A percentile compares a stretch with the other conserved stretches of the same genome.
phyloP scores from a whole-genome alignment of 257 asterid species.

The Voacanga thouarsii region DNA sequence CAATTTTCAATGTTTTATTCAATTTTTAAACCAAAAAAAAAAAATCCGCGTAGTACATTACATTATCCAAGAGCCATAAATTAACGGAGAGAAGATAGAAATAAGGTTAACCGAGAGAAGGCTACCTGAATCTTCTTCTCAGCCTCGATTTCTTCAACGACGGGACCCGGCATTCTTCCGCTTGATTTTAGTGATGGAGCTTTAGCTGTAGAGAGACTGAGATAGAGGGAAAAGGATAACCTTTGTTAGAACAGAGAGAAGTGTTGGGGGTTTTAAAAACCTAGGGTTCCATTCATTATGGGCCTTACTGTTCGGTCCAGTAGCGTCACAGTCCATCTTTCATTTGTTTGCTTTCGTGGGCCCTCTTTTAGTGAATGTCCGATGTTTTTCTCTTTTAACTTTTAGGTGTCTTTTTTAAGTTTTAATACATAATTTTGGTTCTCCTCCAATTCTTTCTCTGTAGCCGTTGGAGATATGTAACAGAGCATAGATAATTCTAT shows the following conservation, averaged over 20 bases:
- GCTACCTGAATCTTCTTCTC: conserved; percentile 49
- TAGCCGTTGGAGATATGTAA: too few species aligned
- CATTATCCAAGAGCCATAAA: neutral
- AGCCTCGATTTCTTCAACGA: conserved; percentile 51
- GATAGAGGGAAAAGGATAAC: conserved; percentile 11
- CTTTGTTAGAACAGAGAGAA: neutral
- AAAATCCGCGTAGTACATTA: neutral
- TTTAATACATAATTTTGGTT: too few species aligned
- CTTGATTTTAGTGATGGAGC: neutral
- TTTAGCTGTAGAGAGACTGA: conserved; percentile 8
- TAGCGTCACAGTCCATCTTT: neutral
- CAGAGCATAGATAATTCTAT: too few species aligned
- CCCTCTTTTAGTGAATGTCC: neutral
- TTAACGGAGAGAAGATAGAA: neutral
- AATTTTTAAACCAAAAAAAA: neutral
- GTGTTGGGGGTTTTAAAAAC: neutral
- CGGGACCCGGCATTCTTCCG: conserved; percentile 73
- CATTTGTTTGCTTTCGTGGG: neutral
- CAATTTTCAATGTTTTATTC: neutral
- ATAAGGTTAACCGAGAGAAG: too few species aligned
- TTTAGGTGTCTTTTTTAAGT: too few species aligned
- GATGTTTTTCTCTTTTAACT: too few species aligned
- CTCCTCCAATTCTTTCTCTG: too few species aligned
- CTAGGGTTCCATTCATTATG: conserved; percentile 17
- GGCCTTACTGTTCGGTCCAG: conserved; percentile 9